phyloP scores from a whole-genome alignment of 345 rosid genomes.

The Zanthoxylum bungeanum region DNA sequence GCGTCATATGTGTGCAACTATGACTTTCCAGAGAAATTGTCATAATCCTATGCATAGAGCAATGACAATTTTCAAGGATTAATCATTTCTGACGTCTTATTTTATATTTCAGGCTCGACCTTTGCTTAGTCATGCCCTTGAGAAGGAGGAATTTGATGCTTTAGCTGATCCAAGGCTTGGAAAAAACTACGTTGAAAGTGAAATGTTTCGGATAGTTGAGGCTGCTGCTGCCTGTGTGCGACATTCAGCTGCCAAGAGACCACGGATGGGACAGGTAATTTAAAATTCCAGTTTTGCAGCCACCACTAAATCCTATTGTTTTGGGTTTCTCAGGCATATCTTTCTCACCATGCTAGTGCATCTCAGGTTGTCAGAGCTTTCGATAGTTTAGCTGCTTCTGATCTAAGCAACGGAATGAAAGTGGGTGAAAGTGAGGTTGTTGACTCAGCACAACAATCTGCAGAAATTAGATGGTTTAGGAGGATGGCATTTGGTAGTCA shows the following conservation, averaged over 20 bases:
- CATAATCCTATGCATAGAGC: too few species aligned
- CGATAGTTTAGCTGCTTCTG: constrained; percentile 57
- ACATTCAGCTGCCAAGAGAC: constrained; percentile 87
- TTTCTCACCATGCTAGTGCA: constrained; percentile 16
- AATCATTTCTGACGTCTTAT: constrained; percentile 7
- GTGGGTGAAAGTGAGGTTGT: constrained; percentile 91
- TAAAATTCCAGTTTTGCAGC: not conserved
- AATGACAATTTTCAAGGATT: too few species aligned
- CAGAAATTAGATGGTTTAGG: constrained; percentile 75
- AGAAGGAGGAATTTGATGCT: constrained; percentile 50
- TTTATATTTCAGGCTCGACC: constrained; percentile 75
- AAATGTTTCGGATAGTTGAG: constrained; percentile 81
- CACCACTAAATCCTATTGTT: not conserved
- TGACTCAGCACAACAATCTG: constrained; percentile 79
- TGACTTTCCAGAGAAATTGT: not conserved
- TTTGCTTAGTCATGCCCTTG: constrained; percentile 67
- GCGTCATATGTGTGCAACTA: not conserved
- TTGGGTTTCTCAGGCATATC: not conserved
- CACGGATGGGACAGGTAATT: constrained; percentile 91
- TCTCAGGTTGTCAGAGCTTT: constrained; percentile 87
- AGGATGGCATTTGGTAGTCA: constrained; percentile 93
- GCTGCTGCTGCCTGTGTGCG: constrained; percentile 93
- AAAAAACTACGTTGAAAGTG: constrained; percentile 52
- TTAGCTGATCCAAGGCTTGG: constrained; percentile 79
- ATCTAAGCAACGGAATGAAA: constrained; percentile 86